Evolutionary conservation across 2,329 filamentous ascomycete genomes (phyloP), one percentile per base, ranked within the genome.

Genomic region (Hymenoscyphus repandus): DNA sequence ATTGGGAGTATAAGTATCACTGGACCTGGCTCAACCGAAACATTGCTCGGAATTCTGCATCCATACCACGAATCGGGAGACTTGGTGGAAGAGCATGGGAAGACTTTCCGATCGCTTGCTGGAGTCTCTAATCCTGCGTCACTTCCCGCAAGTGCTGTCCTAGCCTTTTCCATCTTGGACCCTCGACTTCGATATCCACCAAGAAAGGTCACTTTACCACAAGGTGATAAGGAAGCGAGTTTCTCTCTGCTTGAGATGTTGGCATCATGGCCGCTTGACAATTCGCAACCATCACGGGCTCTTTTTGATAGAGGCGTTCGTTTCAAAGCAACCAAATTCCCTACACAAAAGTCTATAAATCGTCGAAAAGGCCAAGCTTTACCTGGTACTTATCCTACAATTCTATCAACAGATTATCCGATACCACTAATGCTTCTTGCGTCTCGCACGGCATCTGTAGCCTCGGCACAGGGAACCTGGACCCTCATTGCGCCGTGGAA

Each of bases 401-500:
- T 80, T 1, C 74, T 75, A 7, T 57, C 73, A 1, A 74, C 72
- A 7, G 90, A 96, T 62, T 88, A 88, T 1, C 72, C 78, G 1
- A 93, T 97, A 13, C 93, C 93, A 1, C 70, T 92, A 36, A 73
- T 92, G 1, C 70, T 95, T 5, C 74, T 89, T 4, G 76, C 84
- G 32, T 81, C 79, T 10, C 77, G 81, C 3, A 66, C 75, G 9
- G 66, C 70, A 10, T 61, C 66, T 1, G 69, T 70, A 34, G 71
- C 68, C 10, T 77, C 76, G 42, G 71, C 74, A 1, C 82, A 86
- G 43, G 85, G 86, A 0, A 83, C 77, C 0, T 97, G 90, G 90
- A 93, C 85, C 0, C 66, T 97, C 1, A 74, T 97, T 20, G 77
- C 93, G 2, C 93, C 93, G 0, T 96, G 92, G 90, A 90, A 88